Base-by-base conservation (phyloP, 2,329 filamentous ascomycete species). In the Beauveria medogensis region DNA sequence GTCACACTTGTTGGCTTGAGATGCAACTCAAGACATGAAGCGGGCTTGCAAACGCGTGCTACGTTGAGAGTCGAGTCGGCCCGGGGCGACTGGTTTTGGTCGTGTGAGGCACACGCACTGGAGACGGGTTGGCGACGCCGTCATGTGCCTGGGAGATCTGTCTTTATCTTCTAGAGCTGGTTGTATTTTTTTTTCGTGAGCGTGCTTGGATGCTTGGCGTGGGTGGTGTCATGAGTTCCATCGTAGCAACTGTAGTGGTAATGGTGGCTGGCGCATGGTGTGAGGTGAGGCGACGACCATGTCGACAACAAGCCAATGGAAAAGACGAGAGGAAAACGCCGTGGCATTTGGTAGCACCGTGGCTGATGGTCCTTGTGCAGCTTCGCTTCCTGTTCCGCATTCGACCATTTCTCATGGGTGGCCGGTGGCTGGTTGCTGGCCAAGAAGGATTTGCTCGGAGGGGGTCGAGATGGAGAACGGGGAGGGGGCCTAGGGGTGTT, bases 351-450 rank as follows among this genome's bases (percentile, higher is more conserved):
- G 41, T 43, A 20, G 50, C 16, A 20, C 40, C 5, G 40, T 44
- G 28, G 54, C 54, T 56, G 54, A 28, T 56, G 54, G 54, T 56
- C 41, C 28, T 56, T 47, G 54, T 56, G 12, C 41, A 28, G 41
- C 26, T 16, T 37, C n/a, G 54, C n/a, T 24, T 56, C 43, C 18
- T 46, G 28, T 56, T 48, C 40, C 53, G 53, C 53, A 55, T 18
- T 55, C 20, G 53, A 44, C 37, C 40, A 24, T 52, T 52, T 22
- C 37, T 18, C 34, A 43, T 48, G 26, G 53, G 30, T 46, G 41
- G 26, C 37, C 52, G 18, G 30, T 46, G 54, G 26, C 41, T 47
- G 28, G 54, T 46, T 28, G 26, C 41, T 37, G 28, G 54, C 43
- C 40, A 44, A 44, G 53, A 44, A 54, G 53, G 53, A 55, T 55